These are phyloP conservation scores for Termitomyces sp. DNA, from an alignment of 768 basidiomycete genomes.

Conservation along the genomic window DNA sequence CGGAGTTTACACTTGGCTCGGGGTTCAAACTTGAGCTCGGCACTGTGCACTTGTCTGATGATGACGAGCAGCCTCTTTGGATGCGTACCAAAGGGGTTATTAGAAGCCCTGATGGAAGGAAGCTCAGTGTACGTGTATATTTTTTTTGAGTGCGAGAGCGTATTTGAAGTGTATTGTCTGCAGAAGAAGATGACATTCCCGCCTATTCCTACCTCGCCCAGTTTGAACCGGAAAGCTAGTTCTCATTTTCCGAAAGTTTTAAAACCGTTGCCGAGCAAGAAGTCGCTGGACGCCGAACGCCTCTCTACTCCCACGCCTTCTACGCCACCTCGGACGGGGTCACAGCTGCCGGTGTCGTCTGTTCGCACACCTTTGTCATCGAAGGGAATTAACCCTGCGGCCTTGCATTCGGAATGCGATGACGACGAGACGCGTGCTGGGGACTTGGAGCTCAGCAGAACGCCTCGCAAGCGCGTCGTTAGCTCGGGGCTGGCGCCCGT, in stretches of 20 bases:
- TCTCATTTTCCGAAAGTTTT: conserved; percentile 9
- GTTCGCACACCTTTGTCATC: conserved; percentile 19
- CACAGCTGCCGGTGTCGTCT: conserved; percentile 18
- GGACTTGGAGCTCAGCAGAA: conserved; percentile 25
- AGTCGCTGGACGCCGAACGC: conserved; percentile 7
- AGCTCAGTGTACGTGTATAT: conserved; percentile 18
- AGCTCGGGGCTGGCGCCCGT: conserved; percentile 24
- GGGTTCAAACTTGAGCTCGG: conserved; percentile 33
- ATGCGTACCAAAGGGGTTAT: conserved; percentile 21
- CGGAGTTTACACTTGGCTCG: conserved; percentile 26
- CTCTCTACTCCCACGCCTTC: conserved; percentile 13
- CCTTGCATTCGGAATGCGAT: conserved; percentile 17
- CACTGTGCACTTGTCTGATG: conserved; percentile 22
- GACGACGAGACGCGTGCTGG: conserved; percentile 13
- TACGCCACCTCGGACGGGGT: conserved; percentile 16
- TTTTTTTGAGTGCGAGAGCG: conserved; percentile 3
- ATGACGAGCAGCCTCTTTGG: conserved; percentile 22
- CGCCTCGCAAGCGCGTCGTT: conserved; percentile 30
- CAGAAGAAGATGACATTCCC: conserved; percentile 33
- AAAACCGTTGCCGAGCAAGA: conserved; percentile 15
- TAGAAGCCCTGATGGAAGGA: conserved; percentile 20
- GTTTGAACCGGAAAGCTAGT: conserved; percentile 29
- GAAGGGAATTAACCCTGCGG: conserved; percentile 27
- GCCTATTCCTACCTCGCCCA: conserved; percentile 43
- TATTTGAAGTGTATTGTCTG: conserved; percentile 13